Evolutionary conservation across 169 alveolate genomes (phyloP), one percentile per base, ranked within the genome.

Genomic region (Cryptosporidium muris): DNA sequence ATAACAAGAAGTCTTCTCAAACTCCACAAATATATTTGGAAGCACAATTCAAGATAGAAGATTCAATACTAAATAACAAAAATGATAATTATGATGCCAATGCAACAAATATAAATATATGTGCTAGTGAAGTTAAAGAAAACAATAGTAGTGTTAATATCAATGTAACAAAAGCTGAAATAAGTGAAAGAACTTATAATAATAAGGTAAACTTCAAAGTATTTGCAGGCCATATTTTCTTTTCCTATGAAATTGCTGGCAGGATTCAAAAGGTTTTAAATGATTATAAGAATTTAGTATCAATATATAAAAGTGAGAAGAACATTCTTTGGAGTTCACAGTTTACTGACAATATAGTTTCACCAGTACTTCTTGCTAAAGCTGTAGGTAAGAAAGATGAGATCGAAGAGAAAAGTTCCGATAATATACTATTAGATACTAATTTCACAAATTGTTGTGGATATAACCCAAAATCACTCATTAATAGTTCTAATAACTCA

Each of bases 11-110:
- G 12, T 11, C 37, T 52, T 12, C 37, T 14, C 43, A 60, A 34
- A 68, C 54, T 52, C 85, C 85, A 47, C 12, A 45, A 25, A 45
- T 74, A 25, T 14, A 14, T 16, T 48, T 74, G 56, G 85, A 74
- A 9, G 16, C 60, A 9, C 54, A 43, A 38, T 47, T 74, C 60
- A 56, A 16, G 37, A 64, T 25, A 2, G 60, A 60, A 56, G 85
- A 74, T 7, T 37, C 4, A n/a, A 25, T 38, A 14, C 14, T 38
- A 34, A 51, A 38, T 3, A 38, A 25, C 7, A 2, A 36, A 62
- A 58, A 2, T 2, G 34, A 37, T 25, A 25, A 25, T 25, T 0
- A 25, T 25, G 25, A 25, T 25, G 0, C 25, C 45, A 58, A 64
- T 2, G 25, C 14, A 3, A 52, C 11, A 34, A 38, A 2, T 8